A percentile compares a stretch with the other conserved stretches of the same genome.
Conservation (phyloP, 345 rosid genomes). For the Punica granatum region DNA sequence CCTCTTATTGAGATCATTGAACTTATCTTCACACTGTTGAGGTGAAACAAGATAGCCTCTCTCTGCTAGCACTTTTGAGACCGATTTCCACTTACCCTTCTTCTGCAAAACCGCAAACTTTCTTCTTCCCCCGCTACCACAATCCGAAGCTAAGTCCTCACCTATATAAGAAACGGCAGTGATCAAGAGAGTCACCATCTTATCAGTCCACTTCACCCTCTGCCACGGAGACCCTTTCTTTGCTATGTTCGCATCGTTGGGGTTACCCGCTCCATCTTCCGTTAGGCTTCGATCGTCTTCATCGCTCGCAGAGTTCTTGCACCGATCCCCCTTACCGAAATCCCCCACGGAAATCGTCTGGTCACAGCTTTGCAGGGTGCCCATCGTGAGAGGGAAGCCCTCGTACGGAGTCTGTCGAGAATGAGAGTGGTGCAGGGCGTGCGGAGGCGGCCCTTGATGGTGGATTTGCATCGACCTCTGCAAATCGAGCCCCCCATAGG, state of each 20-base stretch:
- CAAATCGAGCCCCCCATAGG: conserved; percentile 69
- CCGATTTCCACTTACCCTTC: conserved; percentile 87
- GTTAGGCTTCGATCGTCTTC: conserved; percentile 78
- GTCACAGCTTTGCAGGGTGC: conserved; percentile 51
- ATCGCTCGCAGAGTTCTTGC: conserved; percentile 58
- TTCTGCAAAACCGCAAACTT: conserved; percentile 73
- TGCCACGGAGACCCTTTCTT: conserved; percentile 81
- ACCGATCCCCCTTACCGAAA: conserved; percentile 49
- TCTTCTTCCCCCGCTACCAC: conserved; percentile 46
- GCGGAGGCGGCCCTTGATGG: conserved; percentile 40
- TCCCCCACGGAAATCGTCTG: conserved; percentile 35
- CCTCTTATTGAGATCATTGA: conserved; percentile 85
- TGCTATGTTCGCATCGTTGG: conserved; percentile 39
- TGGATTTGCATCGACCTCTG: conserved; percentile 60
- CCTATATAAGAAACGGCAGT: conserved; percentile 85
- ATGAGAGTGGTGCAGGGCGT: conserved; percentile 38
- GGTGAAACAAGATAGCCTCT: conserved; percentile 83
- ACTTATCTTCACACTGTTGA: conserved; percentile 95
- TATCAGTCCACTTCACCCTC: conserved; percentile 91
- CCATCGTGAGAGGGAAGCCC: conserved; percentile 68
- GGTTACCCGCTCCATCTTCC: conserved; percentile 64
- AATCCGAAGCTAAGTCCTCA: conserved; percentile 52
- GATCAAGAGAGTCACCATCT: conserved; percentile 85
- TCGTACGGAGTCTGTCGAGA: conserved; percentile 51
- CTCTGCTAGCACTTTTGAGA: conserved; percentile 86